Evolutionary conservation across 1,139 yeast species (phyloP), one percentile per base, ranked within the genome.

Genomic region (Lodderomyces margitis): DNA sequence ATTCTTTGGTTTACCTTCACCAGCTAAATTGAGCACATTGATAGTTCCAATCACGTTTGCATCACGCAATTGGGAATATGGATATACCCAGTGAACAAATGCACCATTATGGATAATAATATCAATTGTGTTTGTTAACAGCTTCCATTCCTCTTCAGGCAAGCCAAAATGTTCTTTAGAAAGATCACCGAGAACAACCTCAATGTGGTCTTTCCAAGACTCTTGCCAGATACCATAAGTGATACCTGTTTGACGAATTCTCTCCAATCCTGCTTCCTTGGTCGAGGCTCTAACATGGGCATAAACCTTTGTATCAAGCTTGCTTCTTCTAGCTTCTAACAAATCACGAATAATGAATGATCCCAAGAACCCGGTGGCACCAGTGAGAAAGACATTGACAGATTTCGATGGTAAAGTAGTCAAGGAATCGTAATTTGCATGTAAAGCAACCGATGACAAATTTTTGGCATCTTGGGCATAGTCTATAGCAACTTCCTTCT

Each of bases 61-160:
- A 47, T 88, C 96, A 55, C 98, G 80, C 53, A 94, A 73, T 54
- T 86, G 87, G 40, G 85, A 69, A 64, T 94, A 94, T 34, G 98
- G 98, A 61, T 87, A 92, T 3, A 91, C 96, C 99, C 99, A 94
- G 64, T 94, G 98, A 34, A 94, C 99, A 48, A 91, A 74, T 4
- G 98, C 99, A 68, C 98, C 98, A 56, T 94, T 94, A 64, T 94
- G 99, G 48, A 94, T 79, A 40, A 94, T 81, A 4, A 85, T 83
- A 61, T 94, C 98, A 45, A 91, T 71, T 1, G 70, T 64, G 11
- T 75, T 64, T 4, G 81, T 65, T 47, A 94, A 73, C 5, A 58
- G 39, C 2, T 52, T 41, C 96, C 96, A 92, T 31, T 68, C 68
- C 1, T 55, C 56, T 21, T 74, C 72, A n/a, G 64, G 55, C 45